Evolutionary conservation across 257 asterid species (phyloP).

Genomic region (Lantana camara): DNA sequence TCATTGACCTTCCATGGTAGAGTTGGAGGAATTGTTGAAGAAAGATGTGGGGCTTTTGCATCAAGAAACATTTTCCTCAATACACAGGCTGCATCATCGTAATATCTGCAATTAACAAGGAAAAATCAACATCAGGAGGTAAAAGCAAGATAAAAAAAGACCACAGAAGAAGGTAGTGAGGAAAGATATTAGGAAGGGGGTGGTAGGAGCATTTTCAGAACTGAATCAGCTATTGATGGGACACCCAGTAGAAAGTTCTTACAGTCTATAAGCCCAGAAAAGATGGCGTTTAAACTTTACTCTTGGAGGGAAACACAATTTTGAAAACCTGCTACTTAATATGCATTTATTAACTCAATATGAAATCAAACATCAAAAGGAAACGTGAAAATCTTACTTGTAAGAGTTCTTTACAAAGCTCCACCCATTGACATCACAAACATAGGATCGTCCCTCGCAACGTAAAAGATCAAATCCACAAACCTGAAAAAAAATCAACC

Average conservation of each 20-base stretch:
- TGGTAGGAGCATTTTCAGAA: constrained; percentile 12
- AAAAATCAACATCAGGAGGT: constrained; percentile 12
- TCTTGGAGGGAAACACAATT: constrained; percentile 8
- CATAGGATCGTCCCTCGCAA: constrained; percentile 94
- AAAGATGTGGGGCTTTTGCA: constrained; percentile 98
- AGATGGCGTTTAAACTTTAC: constrained; percentile 1
- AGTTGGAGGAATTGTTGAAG: constrained; percentile 88
- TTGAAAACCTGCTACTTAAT: neutral
- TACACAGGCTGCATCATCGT: constrained; percentile 97
- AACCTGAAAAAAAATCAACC: constrained; percentile 60
- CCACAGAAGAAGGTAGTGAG: neutral
- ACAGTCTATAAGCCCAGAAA: constrained; percentile 27
- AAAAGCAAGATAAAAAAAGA: neutral
- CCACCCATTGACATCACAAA: constrained; percentile 99
- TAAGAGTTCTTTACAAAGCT: constrained; percentile 94
- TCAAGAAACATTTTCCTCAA: constrained; percentile 95
- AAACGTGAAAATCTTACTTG: constrained; percentile 52
- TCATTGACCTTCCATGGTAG: constrained; percentile 95
- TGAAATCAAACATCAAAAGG: constrained; percentile 13
- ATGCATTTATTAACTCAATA: neutral
- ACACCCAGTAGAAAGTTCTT: neutral
- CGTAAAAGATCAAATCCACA: constrained; percentile 99
- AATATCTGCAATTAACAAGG: constrained; percentile 59
- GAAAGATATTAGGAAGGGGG: neutral
- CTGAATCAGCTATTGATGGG: constrained; percentile 7